phyloP scores from a whole-genome alignment of 305 asterid species.

The Solanum hybrid region DNA sequence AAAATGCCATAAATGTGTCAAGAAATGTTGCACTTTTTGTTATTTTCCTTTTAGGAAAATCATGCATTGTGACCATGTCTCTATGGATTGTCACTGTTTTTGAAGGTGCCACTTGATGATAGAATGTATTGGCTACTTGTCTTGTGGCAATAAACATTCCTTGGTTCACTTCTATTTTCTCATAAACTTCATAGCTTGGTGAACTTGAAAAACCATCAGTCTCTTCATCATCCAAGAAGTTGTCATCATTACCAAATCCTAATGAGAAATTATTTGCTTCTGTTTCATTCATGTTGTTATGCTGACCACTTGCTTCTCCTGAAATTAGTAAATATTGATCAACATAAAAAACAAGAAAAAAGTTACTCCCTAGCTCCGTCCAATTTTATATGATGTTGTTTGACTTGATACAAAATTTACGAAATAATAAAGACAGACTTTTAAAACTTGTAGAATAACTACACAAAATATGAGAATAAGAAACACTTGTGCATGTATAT shows the following conservation, averaged over 20 bases:
- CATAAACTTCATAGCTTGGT: slow-evolving; percentile 48
- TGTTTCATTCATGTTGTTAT: slow-evolving; percentile 19
- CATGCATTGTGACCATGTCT: slow-evolving; percentile 34
- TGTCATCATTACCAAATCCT: slow-evolving; percentile 27
- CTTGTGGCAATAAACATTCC: slow-evolving; percentile 76
- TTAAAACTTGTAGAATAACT: not conserved
- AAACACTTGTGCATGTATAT: not conserved
- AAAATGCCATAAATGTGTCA: slow-evolving; percentile 18
- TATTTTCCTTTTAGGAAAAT: slow-evolving; percentile 20
- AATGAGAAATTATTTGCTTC: slow-evolving; percentile 30
- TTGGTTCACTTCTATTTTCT: slow-evolving; percentile 52
- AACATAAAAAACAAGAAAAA: not conserved
- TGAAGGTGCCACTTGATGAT: slow-evolving; percentile 78
- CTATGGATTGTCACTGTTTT: slow-evolving; percentile 54
- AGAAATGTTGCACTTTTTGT: slow-evolving; percentile 10
- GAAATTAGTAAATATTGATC: not conserved
- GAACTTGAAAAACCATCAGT: slow-evolving; percentile 53
- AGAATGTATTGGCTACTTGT: slow-evolving; percentile 59
- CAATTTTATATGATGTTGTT: not conserved
- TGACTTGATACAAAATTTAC: not conserved
- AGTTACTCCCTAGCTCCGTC: not conserved
- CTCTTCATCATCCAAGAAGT: slow-evolving; percentile 38
- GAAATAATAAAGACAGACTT: not conserved
- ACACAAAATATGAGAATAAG: not conserved
- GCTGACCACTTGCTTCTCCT: slow-evolving; percentile 45